Conservation (phyloP, 2,329 filamentous ascomycete genomes). For the Corniculantispora saksenae region DNA sequence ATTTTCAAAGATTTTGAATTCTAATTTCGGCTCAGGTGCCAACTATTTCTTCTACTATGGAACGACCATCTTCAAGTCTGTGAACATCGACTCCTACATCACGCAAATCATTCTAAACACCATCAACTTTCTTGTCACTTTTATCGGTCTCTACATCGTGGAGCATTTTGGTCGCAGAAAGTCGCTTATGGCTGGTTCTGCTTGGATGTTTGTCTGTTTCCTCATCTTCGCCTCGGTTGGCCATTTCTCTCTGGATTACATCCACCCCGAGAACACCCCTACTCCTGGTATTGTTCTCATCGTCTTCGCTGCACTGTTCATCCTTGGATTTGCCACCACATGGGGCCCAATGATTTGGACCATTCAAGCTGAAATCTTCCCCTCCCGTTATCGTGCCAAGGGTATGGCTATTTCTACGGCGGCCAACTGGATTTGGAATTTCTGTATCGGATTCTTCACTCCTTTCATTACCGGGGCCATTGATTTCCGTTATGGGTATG, state of each 20-base stretch:
- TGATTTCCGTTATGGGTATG: conserved; percentile 72
- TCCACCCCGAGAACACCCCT: conserved; percentile 35
- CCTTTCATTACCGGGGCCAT: conserved; percentile 75
- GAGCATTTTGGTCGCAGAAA: conserved; percentile 66
- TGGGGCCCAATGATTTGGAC: conserved; percentile 69
- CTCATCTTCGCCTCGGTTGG: conserved; percentile 57
- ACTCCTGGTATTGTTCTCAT: conserved; percentile 61
- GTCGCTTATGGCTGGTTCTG: conserved; percentile 61
- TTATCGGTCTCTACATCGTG: conserved; percentile 69
- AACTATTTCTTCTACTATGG: conserved; percentile 69
- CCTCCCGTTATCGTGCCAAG: conserved; percentile 60
- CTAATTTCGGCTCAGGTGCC: conserved; percentile 42
- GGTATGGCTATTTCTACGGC: conserved; percentile 62
- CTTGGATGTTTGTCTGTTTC: conserved; percentile 64
- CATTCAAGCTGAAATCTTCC: conserved; percentile 66
- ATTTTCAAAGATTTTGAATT: not conserved
- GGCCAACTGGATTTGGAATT: conserved; percentile 72
- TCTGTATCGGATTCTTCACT: conserved; percentile 75
- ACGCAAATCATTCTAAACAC: conserved; percentile 67
- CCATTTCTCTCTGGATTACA: conserved; percentile 46
- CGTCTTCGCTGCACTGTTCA: conserved; percentile 64
- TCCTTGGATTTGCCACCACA: conserved; percentile 65
- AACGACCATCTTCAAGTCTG: conserved; percentile 51
- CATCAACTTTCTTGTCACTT: conserved; percentile 68
- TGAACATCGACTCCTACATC: conserved; percentile 59